A percentile compares a stretch with the other conserved stretches of the same genome.
phyloP scores from a whole-genome alignment of 805 yeast genomes.

The Priceomyces castillae region DNA sequence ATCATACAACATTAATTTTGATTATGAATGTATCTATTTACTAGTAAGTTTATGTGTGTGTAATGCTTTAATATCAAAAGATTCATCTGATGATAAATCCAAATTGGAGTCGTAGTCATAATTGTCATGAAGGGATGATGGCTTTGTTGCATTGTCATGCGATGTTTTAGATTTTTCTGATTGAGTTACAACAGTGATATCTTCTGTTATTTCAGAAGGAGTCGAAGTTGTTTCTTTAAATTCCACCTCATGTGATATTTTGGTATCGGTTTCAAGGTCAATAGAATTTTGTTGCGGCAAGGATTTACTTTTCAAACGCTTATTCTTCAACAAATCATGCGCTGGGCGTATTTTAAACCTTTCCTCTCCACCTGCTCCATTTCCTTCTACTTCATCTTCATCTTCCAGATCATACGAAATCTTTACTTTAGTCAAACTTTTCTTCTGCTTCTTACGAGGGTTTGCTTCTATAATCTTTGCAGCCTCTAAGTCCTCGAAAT shows the following conservation, averaged over 20 bases:
- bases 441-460: constrained; percentile 14
- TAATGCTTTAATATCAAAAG: constrained; percentile 9
- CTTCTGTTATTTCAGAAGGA: too few relatives aligned
- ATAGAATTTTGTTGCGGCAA: neutral
- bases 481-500: constrained; percentile 43
- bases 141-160: neutral
- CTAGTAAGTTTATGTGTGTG: constrained; percentile 10
- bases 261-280: neutral
- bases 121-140: neutral
- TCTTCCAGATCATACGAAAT: constrained; percentile 37
- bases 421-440: constrained; percentile 29
- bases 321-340: constrained; percentile 34
- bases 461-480: constrained; percentile 7
- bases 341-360: constrained; percentile 41
- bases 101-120: constrained; percentile 24
- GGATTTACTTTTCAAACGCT: constrained; percentile 10
- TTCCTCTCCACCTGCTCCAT: constrained; percentile 16
- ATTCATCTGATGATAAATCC: constrained; percentile 22
- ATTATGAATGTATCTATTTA: neutral
- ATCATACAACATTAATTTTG: neutral
- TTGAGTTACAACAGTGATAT: constrained; percentile 3
- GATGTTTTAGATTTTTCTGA: neutral
- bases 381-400: constrained; percentile 25
- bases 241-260: neutral
- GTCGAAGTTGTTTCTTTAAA: neutral